Percentiles rank a stretch among this genome's conserved stretches.
phyloP scores from a whole-genome alignment of 768 basidiomycete genomes.

The Kwoniella bestiolae region DNA sequence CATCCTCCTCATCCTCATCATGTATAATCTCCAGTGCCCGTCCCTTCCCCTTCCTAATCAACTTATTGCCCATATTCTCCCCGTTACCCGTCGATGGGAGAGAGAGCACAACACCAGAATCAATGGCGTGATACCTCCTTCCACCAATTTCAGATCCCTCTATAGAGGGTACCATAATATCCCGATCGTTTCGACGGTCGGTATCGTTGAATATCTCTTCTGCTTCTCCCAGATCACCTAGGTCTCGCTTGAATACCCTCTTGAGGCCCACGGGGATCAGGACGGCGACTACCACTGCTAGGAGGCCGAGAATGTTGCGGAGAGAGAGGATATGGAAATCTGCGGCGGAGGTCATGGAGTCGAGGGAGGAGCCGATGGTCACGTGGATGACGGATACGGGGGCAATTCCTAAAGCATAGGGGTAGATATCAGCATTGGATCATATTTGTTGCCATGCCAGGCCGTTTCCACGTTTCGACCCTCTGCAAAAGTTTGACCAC shows the following conservation, averaged over 20 bases:
- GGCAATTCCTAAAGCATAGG: slow-evolving; percentile 62
- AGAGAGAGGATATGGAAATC: slow-evolving; percentile 94
- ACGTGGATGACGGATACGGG: slow-evolving; percentile 93
- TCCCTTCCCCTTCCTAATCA: slow-evolving; percentile 37
- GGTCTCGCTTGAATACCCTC: slow-evolving; percentile 75
- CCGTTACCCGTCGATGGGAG: slow-evolving; percentile 39
- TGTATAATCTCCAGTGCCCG: slow-evolving; percentile 41
- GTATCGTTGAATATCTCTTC: slow-evolving; percentile 33
- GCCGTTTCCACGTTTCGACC: no score
- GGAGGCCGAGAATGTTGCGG: slow-evolving; percentile 82
- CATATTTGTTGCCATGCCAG: background rate
- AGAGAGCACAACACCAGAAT: slow-evolving; percentile 47
- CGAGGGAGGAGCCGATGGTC: slow-evolving; percentile 85
- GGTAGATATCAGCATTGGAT: slow-evolving; percentile 7
- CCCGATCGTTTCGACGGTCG: slow-evolving; percentile 9
- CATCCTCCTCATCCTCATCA: slow-evolving; percentile 37
- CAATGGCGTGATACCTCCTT: slow-evolving; percentile 45
- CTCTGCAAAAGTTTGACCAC: background rate
- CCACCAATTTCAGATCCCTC: slow-evolving; percentile 5
- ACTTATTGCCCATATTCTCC: slow-evolving; percentile 5
- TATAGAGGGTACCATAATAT: slow-evolving; percentile 35
- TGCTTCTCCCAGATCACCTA: slow-evolving; percentile 54
- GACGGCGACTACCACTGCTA: slow-evolving; percentile 86
- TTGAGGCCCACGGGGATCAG: slow-evolving; percentile 88
- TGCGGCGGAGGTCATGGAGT: slow-evolving; percentile 90